Percentiles rank a stretch among this genome's conserved stretches.
Conservation (phyloP, 2,329 filamentous ascomycete genomes). For the Trichoderma sp. region DNA sequence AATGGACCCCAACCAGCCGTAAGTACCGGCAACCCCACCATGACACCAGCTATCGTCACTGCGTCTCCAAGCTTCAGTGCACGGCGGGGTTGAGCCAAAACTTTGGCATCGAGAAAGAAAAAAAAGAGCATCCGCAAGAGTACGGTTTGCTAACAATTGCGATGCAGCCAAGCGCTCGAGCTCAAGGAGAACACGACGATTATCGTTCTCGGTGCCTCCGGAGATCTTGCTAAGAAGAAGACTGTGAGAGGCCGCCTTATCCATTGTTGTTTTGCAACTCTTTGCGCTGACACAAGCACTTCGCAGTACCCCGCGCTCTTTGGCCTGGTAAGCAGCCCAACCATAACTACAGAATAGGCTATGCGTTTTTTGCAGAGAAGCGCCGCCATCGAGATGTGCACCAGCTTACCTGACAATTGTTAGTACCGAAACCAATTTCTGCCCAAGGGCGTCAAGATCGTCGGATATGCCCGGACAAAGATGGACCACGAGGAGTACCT, state of each 20-base stretch:
- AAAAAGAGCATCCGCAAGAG: not conserved
- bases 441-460: slow-evolving; percentile 90
- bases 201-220: slow-evolving; percentile 92
- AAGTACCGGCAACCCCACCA: slow-evolving; percentile 20
- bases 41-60: slow-evolving; percentile 20
- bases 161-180: slow-evolving; percentile 69
- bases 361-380: not conserved
- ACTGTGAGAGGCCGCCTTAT: slow-evolving; percentile 59
- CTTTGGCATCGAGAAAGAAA: not conserved
- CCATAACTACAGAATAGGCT: not conserved
- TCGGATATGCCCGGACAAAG: slow-evolving; percentile 98
- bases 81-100: slow-evolving; percentile 16
- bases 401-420: slow-evolving; percentile 38
- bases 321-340: slow-evolving; percentile 70
- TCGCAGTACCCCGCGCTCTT: slow-evolving; percentile 90
- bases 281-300: slow-evolving; percentile 14
- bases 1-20: slow-evolving; percentile 20
- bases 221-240: slow-evolving; percentile 99
- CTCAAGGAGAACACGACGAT: slow-evolving; percentile 98
- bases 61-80: slow-evolving; percentile 11
- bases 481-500: slow-evolving; percentile 98
- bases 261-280: slow-evolving; percentile 10
- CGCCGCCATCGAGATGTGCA: not conserved
- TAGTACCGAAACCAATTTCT: slow-evolving; percentile 99
- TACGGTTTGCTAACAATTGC: slow-evolving; percentile 17